Evolutionary conservation across 805 yeast genomes (phyloP).

Genomic region (Metschnikowia vanudenii): DNA sequence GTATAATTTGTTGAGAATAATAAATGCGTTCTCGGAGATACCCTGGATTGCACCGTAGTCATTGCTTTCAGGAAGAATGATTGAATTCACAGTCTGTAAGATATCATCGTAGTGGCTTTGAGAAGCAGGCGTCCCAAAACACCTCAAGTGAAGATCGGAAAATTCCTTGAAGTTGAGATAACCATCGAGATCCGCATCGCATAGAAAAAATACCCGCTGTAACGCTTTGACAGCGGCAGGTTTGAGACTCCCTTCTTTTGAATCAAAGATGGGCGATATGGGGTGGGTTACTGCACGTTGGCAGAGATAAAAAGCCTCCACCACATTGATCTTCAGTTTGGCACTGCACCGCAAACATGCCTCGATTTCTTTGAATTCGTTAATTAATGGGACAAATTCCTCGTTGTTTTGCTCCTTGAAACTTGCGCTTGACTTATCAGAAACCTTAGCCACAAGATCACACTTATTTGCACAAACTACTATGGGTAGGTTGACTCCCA

Average conservation of each 20-base stretch:
- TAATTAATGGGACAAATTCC: slow-evolving; percentile 79
- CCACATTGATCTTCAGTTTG: slow-evolving; percentile 76
- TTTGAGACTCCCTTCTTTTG: slow-evolving; percentile 82
- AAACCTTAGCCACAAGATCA: slow-evolving; percentile 38
- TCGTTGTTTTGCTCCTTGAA: slow-evolving; percentile 52
- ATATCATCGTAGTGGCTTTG: slow-evolving; percentile 39
- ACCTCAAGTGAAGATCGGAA: slow-evolving; percentile 62
- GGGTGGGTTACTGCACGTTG: slow-evolving; percentile 93
- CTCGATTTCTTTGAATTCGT: slow-evolving; percentile 92
- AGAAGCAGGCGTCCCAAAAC: slow-evolving; percentile 54
- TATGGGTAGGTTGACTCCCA: slow-evolving; percentile 94
- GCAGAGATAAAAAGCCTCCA: slow-evolving; percentile 89
- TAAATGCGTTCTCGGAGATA: slow-evolving; percentile 70
- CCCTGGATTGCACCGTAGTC: slow-evolving; percentile 40
- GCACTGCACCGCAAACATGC: slow-evolving; percentile 90
- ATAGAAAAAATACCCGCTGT: slow-evolving; percentile 74
- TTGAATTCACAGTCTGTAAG: slow-evolving; percentile 30
- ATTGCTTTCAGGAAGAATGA: slow-evolving; percentile 27
- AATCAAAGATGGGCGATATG: slow-evolving; percentile 85
- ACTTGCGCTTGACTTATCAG: slow-evolving; percentile 25
- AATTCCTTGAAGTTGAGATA: slow-evolving; percentile 70
- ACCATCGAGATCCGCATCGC: slow-evolving; percentile 92
- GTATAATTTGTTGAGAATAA: slow-evolving; percentile 72
- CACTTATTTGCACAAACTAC: slow-evolving; percentile 84
- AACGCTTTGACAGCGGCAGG: slow-evolving; percentile 75